Base-by-base conservation (phyloP, 192 early-diverging fungal genomes). In the Radiomyces spectabilis region DNA sequence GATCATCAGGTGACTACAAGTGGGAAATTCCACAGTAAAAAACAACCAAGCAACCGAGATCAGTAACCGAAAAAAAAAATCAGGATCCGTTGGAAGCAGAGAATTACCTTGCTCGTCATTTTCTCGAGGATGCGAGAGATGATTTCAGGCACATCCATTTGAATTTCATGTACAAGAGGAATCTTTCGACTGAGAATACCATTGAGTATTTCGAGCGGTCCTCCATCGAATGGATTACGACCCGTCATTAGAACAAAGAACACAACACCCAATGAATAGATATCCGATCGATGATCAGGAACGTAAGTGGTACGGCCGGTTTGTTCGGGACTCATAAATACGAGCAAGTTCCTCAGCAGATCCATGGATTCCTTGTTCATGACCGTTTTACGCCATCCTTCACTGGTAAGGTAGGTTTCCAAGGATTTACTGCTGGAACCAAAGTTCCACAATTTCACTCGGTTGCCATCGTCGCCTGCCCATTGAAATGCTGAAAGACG, bases 181-280 rank as follows among this genome's bases (percentile, higher is more conserved):
- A 66, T 41, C n/a, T 44, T 58, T 19, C 45, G 40, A 44, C 56
- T 59, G 7, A 66, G 32, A 8, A 66, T 53, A 15, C 50, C 42
- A 39, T 66, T 58, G 3, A 66, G 10, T 16, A 66, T 66, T 16
- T 66, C 64, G 15, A 66, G 31, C 15, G 64, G 64, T 0, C 64
- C 64, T 27, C 64, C 64, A 10, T 66, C 57, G 31, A 59, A 66
- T 0, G 64, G 64, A 6, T 50, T 35, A 42, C 39, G 39, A n/a
- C 51, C 42, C 2, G 64, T 41, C 13, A 66, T 18, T 5, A 66
- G 26, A 10, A 58, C 51, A 43, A 59, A 66, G 26, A 66, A 59
- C 18, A 66, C 55, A 29, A 66, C 45, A 18, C 64, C 64, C 2
- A 66, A 38, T 9, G 64, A 66, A n/a, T 66, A 66, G 5, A 66